phyloP scores from a whole-genome alignment of 2,329 filamentous ascomycete species.

The Sclerotinia subarctica region DNA sequence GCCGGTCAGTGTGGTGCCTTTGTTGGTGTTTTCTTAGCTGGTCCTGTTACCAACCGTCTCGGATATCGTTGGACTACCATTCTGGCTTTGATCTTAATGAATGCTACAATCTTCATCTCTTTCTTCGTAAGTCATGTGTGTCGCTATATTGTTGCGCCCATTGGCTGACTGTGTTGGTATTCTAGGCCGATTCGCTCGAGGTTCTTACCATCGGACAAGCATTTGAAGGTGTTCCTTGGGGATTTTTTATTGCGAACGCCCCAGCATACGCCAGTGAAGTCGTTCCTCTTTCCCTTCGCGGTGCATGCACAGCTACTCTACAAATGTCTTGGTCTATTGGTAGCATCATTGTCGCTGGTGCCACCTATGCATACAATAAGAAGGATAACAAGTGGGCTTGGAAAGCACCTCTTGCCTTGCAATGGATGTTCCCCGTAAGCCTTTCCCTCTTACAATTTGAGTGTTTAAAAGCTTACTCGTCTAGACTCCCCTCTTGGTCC shows the following conservation, averaged over 20 bases:
- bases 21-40: conserved; percentile 57
- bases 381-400: conserved; percentile 40
- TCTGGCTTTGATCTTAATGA: conserved; percentile 53
- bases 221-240: conserved; percentile 62
- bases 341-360: conserved; percentile 56
- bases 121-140: conserved; percentile 43
- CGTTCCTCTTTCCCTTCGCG: conserved; percentile 55
- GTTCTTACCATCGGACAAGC: conserved; percentile 23
- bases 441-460: not conserved
- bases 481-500: conserved; percentile 47
- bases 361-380: conserved; percentile 53
- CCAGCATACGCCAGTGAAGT: conserved; percentile 62
- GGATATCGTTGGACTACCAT: conserved; percentile 60
- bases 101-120: conserved; percentile 44
- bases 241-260: conserved; percentile 63
- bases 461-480: not conserved
- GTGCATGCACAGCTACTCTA: conserved; percentile 58
- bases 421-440: conserved; percentile 48
- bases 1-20: conserved; percentile 57
- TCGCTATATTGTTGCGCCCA: not conserved
- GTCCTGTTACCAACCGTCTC: conserved; percentile 56
- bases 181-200: conserved; percentile 38
- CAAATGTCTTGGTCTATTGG: conserved; percentile 67
- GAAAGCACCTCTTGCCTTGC: conserved; percentile 50
- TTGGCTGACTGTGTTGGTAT: not conserved